Conservation (phyloP, 352 stramenopile species). For the Phytophthora brassicae region DNA sequence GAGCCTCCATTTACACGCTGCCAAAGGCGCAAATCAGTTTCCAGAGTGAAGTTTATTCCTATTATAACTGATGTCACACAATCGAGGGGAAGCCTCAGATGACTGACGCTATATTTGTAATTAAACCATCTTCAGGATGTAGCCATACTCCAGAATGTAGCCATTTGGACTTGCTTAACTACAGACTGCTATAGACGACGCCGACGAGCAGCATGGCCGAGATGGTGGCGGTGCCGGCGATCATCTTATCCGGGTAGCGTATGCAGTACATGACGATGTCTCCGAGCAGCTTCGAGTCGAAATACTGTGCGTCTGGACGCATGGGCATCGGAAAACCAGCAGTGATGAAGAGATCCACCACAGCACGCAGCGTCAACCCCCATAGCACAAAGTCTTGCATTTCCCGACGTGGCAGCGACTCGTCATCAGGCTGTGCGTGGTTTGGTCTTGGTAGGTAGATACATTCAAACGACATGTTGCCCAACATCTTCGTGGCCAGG, state of each 20-base stretch:
- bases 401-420: conserved; percentile 37
- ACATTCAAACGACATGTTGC: conserved; percentile 62
- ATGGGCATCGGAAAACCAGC: conserved; percentile 51
- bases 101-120: conserved; percentile 5
- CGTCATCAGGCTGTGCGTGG: conserved; percentile 40
- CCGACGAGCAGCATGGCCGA: conserved; percentile 46
- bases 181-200: conserved; percentile 45
- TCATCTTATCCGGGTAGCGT: conserved; percentile 50
- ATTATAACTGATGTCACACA: conserved; percentile 5
- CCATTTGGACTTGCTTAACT: no score
- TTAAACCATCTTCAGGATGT: conserved; percentile 2
- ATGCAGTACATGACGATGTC: conserved; percentile 54
- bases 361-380: conserved; percentile 76
- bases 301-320: conserved; percentile 50
- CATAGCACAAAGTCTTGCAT: conserved; percentile 83
- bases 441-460: conserved; percentile 77
- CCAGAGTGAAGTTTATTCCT: conserved; percentile 9
- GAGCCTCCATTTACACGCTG: conserved; percentile 17
- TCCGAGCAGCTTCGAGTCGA: conserved; percentile 55
- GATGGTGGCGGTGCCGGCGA: conserved; percentile 45
- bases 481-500: conserved; percentile 41
- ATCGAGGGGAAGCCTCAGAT: conserved; percentile 1
- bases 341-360: conserved; percentile 51
- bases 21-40: conserved; percentile 28
- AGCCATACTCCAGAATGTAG: conserved; percentile 5